Evolutionary conservation across 164 flowering plant species (phyloP).

Genomic region (Buxus sempervirens): DNA sequence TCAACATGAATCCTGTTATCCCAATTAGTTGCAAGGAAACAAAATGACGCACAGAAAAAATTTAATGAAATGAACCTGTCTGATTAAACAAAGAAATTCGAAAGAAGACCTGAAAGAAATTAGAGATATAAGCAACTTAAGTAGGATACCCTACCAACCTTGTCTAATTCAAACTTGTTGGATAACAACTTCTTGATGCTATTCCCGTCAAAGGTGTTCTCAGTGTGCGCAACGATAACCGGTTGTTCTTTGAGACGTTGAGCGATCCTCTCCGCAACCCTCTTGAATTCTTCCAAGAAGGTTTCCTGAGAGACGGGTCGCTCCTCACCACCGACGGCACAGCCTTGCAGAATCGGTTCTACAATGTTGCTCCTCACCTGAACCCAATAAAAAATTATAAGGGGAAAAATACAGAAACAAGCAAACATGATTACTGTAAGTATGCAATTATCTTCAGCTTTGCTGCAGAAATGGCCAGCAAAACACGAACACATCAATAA

Average conservation of each 20-base stretch:
- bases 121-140: no score
- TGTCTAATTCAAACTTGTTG: conserved; percentile 80
- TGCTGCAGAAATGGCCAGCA: neutral
- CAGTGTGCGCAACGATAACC: conserved; percentile 91
- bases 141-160: conserved; percentile 63
- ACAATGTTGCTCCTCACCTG: conserved; percentile 73
- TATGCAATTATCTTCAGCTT: neutral
- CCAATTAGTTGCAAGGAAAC: no score
- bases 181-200: conserved; percentile 67
- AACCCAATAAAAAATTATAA: neutral
- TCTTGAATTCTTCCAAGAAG: conserved; percentile 59
- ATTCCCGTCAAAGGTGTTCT: conserved; percentile 82
- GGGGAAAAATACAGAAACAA: no score
- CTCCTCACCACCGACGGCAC: conserved; percentile 17
- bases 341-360: conserved; percentile 59
- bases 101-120: no score
- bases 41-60: no score
- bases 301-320: conserved; percentile 47
- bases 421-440: no score
- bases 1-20: no score
- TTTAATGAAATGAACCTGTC: no score
- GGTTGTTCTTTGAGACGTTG: conserved; percentile 69
- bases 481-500: neutral
- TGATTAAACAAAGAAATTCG: no score
- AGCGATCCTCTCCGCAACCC: conserved; percentile 41